phyloP scores from a whole-genome alignment of 2,329 filamentous ascomycete species.

The Chrysoporthe cubensis region DNA sequence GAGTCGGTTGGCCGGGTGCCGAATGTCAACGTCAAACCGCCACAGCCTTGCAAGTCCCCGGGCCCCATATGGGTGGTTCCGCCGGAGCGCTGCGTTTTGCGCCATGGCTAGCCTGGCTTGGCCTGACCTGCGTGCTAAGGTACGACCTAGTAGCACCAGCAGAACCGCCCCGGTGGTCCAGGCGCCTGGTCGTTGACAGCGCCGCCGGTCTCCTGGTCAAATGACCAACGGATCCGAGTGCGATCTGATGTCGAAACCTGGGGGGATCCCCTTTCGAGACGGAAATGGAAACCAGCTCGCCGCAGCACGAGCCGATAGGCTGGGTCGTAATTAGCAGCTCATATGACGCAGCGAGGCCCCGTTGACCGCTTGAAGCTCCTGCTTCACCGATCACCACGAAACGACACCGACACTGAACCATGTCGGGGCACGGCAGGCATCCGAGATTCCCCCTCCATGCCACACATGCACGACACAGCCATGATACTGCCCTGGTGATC shows the following conservation, averaged over 20 bases:
- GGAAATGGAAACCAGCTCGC: constrained; percentile 14
- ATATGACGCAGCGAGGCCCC: background rate
- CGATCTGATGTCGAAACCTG: background rate
- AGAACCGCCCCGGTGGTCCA: background rate
- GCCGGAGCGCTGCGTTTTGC: constrained; percentile 28
- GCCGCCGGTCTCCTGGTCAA: background rate
- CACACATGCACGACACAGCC: background rate
- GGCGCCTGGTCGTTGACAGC: constrained; percentile 1
- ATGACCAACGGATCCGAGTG: constrained; percentile 3
- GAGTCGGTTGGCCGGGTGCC: constrained; percentile 27
- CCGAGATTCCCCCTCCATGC: background rate
- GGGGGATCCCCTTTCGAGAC: background rate
- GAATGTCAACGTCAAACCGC: constrained; percentile 21
- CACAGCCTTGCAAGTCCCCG: constrained; percentile 11
- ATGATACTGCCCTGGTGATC: background rate
- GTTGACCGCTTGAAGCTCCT: background rate
- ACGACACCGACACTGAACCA: constrained; percentile 2
- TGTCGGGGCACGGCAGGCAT: background rate
- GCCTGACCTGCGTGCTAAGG: background rate
- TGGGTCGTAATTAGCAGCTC: background rate
- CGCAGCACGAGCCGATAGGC: constrained; percentile 8
- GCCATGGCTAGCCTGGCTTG: constrained; percentile 26
- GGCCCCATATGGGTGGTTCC: constrained; percentile 16
- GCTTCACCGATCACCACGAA: background rate
- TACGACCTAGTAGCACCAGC: background rate